A percentile compares a stretch with the other conserved stretches of the same genome.
Evolutionary conservation across 176 grass and related monocot species (phyloP).

Genomic region (Pharus latifolius): DNA sequence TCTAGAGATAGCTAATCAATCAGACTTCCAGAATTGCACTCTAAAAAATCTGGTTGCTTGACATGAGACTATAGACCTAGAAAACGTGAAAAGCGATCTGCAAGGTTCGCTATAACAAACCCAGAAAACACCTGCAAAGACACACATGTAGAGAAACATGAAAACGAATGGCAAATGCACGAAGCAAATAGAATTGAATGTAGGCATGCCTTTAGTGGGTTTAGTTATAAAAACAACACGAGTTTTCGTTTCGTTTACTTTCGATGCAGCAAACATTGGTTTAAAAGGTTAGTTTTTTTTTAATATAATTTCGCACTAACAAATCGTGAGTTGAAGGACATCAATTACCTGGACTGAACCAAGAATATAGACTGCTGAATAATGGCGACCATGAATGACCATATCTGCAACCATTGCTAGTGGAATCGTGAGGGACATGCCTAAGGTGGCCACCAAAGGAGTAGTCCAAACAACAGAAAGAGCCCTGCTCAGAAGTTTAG

Average conservation of each 20-base stretch:
- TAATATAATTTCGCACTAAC: not conserved
- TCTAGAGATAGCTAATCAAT: conserved; percentile 8
- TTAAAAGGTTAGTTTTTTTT: not conserved
- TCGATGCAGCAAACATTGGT: not conserved
- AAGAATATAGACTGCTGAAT: conserved; percentile 91
- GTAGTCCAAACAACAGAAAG: conserved; percentile 96
- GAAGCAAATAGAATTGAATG: not conserved
- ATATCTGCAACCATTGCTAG: conserved; percentile 97
- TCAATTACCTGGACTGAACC: conserved; percentile 73
- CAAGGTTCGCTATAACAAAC: conserved; percentile 81
- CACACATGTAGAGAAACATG: not conserved
- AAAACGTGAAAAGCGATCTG: conserved; percentile 56
- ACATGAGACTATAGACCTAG: conserved; percentile 48
- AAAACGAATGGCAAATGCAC: not conserved
- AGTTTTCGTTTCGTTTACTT: not conserved
- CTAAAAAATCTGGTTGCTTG: not conserved
- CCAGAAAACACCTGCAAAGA: conserved; percentile 83
- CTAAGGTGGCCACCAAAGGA: conserved; percentile 89
- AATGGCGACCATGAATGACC: conserved; percentile 85
- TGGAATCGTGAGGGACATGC: conserved; percentile 97
- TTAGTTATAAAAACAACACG: not conserved
- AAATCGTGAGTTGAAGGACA: not conserved
- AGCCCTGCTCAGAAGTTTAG: conserved; percentile 46
- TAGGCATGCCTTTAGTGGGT: not conserved
- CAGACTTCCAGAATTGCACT: not conserved